These are phyloP conservation scores for Zoysia japonica DNA, from an alignment of 176 grass and related monocot species.

Conservation along the genomic window DNA sequence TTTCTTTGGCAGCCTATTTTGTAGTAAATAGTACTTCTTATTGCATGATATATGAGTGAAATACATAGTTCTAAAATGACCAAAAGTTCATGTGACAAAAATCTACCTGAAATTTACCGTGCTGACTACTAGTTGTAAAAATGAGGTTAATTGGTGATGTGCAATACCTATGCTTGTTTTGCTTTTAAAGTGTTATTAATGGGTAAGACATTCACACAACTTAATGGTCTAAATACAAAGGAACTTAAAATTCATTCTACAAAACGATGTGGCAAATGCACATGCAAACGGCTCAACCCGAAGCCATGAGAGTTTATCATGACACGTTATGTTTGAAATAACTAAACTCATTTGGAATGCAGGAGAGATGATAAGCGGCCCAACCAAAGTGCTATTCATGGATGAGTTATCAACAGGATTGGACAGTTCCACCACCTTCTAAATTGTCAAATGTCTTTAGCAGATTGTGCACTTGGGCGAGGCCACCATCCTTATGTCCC, in stretches of 20 bases:
- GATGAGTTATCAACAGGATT: slow-evolving; percentile 97
- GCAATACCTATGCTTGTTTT: neutral
- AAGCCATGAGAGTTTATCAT: neutral
- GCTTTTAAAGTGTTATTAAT: neutral
- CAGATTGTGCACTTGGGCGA: slow-evolving; percentile 97
- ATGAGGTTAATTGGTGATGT: neutral
- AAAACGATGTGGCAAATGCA: neutral
- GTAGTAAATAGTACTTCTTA: neutral
- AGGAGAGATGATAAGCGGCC: slow-evolving; percentile 98
- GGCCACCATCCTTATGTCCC: slow-evolving; percentile 98
- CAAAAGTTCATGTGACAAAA: neutral
- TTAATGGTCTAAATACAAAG: too few relatives aligned
- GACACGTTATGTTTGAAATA: neutral
- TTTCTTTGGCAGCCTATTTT: neutral
- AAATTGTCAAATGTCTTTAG: slow-evolving; percentile 95
- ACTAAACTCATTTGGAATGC: slow-evolving; percentile 28
- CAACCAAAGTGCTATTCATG: slow-evolving; percentile 96
- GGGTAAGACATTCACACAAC: neutral
- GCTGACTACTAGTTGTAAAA: neutral
- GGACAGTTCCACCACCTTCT: slow-evolving; percentile 94
- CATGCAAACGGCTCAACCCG: neutral
- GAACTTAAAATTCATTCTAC: neutral
- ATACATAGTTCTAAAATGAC: neutral
- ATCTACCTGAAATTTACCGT: neutral
- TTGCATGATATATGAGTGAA: too few relatives aligned